Evolutionary conservation across 371 early-diverging fungal genomes (phyloP), one percentile per base, ranked within the genome.

Genomic region (Mortierella sp.): DNA sequence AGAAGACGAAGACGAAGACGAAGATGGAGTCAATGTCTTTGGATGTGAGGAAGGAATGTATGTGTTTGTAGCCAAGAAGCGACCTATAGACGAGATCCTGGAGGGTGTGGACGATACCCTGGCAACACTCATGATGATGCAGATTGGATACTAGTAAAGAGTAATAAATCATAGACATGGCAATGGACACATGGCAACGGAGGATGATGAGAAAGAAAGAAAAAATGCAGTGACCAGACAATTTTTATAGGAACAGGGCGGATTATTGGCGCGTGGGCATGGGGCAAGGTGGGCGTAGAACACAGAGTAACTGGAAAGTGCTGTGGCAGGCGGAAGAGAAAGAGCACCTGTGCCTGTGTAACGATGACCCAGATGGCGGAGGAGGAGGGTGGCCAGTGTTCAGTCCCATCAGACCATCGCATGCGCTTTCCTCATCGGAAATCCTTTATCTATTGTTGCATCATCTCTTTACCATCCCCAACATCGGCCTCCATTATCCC

Each of bases 31-130:
- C 3, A 75, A 67, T 7, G 58, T 85, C 14, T 72, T 87, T 52
- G 88, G 88, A 2, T 82, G 76, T 51, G 88, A 86, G 37, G 87
- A 85, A 18, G 84, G 83, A 14, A 59, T 86, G 53, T 88, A 68
- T 60, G 79, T 86, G 19, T 88, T 86, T 75, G 56, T 83, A 19
- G 86, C 81, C 0, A 72, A 51, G 2, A 83, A 84, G 46, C 73
- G 87, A 25, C 48, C 56, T 0, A 59, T 80, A n/a, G 47, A 81
- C 25, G 79, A 86, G 29, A 77, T 87, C 55, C 44, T 77, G 14
- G 82, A 71, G 47, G 69, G 80, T 1, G 87, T 87, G 7, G 89
- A 89, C 62, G 89, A 86, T 81, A 87, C 87, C 1, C 82, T 89
- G 66, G 80, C 85, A 4, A 87, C 86, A 1, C 56, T 87, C 19